Evolutionary conservation across 257 asterid genomes (phyloP).

Genomic region (Thymus mandschuricus): DNA sequence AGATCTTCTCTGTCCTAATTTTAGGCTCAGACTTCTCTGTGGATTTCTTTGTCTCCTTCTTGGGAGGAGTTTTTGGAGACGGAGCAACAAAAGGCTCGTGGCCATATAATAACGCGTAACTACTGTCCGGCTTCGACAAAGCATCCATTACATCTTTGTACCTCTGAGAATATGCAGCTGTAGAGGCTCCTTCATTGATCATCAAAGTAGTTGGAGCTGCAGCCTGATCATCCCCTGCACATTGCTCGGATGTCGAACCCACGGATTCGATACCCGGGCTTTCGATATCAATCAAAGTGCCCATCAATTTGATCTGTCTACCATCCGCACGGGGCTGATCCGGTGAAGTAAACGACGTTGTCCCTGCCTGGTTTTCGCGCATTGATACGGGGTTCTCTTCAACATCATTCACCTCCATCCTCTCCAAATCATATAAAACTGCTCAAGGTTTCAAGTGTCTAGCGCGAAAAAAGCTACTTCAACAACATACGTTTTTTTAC

Average conservation of each 20-base stretch:
- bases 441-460: too few species aligned
- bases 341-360: too few species aligned
- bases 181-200: not conserved
- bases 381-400: not conserved
- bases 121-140: constrained; percentile 16
- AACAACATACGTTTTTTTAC: too few species aligned
- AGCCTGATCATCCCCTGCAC: not conserved
- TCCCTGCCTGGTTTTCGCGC: not conserved
- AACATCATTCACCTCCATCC: not conserved
- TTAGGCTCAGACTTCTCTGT: not conserved
- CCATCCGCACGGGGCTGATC: too few species aligned
- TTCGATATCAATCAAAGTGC: not conserved
- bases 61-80: not conserved
- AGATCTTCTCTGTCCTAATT: not conserved
- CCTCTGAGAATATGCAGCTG: not conserved
- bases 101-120: constrained; percentile 16
- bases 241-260: not conserved
- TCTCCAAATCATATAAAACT: not conserved
- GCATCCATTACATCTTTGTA: constrained; percentile 24
- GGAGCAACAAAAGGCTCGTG: not conserved
- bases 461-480: too few species aligned
- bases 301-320: not conserved
- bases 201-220: not conserved
- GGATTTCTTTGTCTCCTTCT: not conserved
- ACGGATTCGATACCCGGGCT: not conserved